phyloP scores from a whole-genome alignment of 75 land plant genomes.

The Sequoia sempervirens region DNA sequence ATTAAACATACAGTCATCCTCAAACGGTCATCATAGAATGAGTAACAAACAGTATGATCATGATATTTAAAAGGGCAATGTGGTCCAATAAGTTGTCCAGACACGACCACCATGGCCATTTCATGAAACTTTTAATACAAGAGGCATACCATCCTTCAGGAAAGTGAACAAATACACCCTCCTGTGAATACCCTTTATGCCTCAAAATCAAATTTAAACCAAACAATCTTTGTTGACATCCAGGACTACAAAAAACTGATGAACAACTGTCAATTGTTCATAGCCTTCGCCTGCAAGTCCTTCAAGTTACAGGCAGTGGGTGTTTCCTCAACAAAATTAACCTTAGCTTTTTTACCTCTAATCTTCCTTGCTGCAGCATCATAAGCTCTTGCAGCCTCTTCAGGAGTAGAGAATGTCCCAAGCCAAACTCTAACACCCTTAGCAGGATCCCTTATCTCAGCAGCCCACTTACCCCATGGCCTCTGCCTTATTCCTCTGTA shows the following conservation, averaged over 20 bases:
- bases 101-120: no score
- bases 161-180: no score
- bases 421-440: constrained; percentile 1
- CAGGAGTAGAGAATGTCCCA: constrained; percentile 5
- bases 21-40: no score
- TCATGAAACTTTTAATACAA: no score
- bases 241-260: not conserved
- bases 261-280: not conserved
- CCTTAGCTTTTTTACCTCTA: not conserved
- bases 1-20: no score
- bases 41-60: no score
- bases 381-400: constrained; percentile 2
- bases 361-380: not conserved
- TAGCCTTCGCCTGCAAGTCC: not conserved
- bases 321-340: not conserved
- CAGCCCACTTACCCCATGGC: constrained; percentile 6
- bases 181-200: no score
- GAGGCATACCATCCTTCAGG: no score
- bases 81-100: no score
- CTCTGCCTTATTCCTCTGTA: constrained; percentile 5
- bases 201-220: no score
- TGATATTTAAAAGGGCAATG: no score
- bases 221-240: no score
- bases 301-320: not conserved
- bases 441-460: not conserved